Evolutionary conservation across 2,329 filamentous ascomycete species (phyloP).

Genomic region (Aspergillus ruber): DNA sequence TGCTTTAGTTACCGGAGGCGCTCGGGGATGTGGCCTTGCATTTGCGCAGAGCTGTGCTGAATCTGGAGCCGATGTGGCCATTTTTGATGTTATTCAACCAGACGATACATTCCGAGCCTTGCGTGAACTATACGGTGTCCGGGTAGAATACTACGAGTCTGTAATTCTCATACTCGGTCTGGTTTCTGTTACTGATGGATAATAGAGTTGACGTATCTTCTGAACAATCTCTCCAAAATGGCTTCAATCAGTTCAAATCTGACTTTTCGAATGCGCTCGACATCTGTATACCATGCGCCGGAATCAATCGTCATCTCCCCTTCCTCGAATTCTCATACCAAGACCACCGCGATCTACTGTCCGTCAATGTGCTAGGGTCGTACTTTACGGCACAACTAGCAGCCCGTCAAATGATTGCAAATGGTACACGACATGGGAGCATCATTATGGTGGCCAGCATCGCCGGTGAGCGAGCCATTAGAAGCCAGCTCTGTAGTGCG

Average conservation of each 20-base stretch:
- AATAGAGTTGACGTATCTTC: conserved; percentile 37
- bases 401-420: conserved; percentile 47
- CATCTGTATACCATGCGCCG: conserved; percentile 42
- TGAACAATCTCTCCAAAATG: conserved; percentile 21
- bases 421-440: conserved; percentile 45
- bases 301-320: conserved; percentile 39
- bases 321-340: conserved; percentile 42
- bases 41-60: conserved; percentile 42
- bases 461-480: conserved; percentile 47
- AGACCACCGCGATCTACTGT: conserved; percentile 37
- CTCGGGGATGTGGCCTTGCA: conserved; percentile 41
- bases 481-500: conserved; percentile 43
- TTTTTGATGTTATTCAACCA: conserved; percentile 43
- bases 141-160: conserved; percentile 35
- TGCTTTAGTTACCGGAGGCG: conserved; percentile 43
- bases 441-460: conserved; percentile 52
- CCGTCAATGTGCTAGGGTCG: conserved; percentile 41
- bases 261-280: conserved; percentile 36
- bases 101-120: conserved; percentile 35
- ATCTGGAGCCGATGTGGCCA: conserved; percentile 40
- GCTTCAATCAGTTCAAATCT: conserved; percentile 27
- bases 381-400: conserved; percentile 46
- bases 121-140: conserved; percentile 36
- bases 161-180: not conserved
- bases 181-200: not conserved